Conservation (phyloP, 2,329 filamentous ascomycete species). For the Shiraia bambusicola region DNA sequence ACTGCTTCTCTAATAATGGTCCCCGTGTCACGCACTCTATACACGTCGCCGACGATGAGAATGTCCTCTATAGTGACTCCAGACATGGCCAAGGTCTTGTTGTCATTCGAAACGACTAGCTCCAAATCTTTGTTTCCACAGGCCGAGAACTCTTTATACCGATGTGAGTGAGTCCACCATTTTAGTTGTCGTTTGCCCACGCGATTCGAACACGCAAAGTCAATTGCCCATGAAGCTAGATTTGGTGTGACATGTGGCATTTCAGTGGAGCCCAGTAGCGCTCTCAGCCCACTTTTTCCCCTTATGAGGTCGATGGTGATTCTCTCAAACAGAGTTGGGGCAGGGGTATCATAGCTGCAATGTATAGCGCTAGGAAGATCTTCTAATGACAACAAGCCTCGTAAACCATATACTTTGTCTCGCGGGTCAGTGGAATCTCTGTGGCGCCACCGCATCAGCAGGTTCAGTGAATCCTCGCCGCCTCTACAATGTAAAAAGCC, state of each 20-base stretch:
- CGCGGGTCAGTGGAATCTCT: slow-evolving; percentile 22
- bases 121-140: not conserved
- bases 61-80: slow-evolving; percentile 11
- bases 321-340: slow-evolving; percentile 6
- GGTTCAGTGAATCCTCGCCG: slow-evolving; percentile 10
- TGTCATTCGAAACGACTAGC: not conserved
- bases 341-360: slow-evolving; percentile 10
- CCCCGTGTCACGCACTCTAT: not conserved
- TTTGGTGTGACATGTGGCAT: slow-evolving; percentile 8
- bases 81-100: not conserved
- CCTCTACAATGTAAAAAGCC: slow-evolving; percentile 10
- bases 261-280: slow-evolving; percentile 15
- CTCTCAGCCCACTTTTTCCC: slow-evolving; percentile 7
- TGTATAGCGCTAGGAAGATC: slow-evolving; percentile 5
- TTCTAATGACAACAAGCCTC: slow-evolving; percentile 11
- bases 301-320: slow-evolving; percentile 18
- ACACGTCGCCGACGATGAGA: not conserved
- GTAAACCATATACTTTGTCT: slow-evolving; percentile 28
- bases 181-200: slow-evolving; percentile 17
- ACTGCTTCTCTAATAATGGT: not conserved
- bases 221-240: slow-evolving; percentile 18
- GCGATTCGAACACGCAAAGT: slow-evolving; percentile 16
- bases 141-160: slow-evolving; percentile 13
- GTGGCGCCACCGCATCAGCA: slow-evolving; percentile 23
- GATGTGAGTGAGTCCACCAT: slow-evolving; percentile 25